Percentiles rank a stretch among this genome's conserved stretches.
These are phyloP conservation scores for Arthrobotrys musiformis DNA, from an alignment of 2,329 filamentous ascomycete genomes.

Conservation along the genomic window DNA sequence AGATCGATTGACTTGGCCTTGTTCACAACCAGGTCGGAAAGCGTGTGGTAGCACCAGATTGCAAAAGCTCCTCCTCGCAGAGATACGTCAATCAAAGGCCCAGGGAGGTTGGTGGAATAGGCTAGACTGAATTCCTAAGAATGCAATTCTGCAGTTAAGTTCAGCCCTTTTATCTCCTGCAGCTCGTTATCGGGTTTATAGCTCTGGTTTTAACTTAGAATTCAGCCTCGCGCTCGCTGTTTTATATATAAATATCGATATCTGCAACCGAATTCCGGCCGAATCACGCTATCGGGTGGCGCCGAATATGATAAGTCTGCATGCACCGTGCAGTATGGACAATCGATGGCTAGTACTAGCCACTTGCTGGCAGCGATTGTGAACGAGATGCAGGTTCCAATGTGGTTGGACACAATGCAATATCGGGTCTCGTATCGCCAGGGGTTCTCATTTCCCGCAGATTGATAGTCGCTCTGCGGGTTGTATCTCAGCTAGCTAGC, in stretches of 20 bases:
- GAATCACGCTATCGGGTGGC: constrained; percentile 13
- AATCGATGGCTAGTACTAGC: neutral
- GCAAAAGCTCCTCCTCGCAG: no score
- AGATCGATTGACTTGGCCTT: neutral
- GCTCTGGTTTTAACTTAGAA: no score
- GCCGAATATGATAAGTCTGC: constrained; percentile 14
- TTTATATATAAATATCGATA: neutral
- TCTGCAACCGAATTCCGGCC: constrained; percentile 12
- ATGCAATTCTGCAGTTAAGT: neutral
- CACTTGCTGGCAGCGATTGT: neutral
- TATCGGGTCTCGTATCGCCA: neutral
- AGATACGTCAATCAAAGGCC: no score
- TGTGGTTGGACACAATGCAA: neutral
- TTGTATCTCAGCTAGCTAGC: neutral
- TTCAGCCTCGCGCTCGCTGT: constrained; percentile 14
- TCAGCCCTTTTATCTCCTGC: neutral
- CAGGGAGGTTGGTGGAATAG: neutral
- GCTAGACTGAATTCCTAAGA: neutral
- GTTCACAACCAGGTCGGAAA: neutral
- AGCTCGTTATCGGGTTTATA: neutral
- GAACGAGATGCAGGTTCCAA: neutral
- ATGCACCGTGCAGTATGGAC: neutral
- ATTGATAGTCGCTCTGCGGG: neutral
- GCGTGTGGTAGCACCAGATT: no score
- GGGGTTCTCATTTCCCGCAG: constrained; percentile 14